A percentile compares a stretch with the other conserved stretches of the same genome.
Evolutionary conservation across 1,139 yeast species (phyloP).

Genomic region (Diutina pseudorugosa): DNA sequence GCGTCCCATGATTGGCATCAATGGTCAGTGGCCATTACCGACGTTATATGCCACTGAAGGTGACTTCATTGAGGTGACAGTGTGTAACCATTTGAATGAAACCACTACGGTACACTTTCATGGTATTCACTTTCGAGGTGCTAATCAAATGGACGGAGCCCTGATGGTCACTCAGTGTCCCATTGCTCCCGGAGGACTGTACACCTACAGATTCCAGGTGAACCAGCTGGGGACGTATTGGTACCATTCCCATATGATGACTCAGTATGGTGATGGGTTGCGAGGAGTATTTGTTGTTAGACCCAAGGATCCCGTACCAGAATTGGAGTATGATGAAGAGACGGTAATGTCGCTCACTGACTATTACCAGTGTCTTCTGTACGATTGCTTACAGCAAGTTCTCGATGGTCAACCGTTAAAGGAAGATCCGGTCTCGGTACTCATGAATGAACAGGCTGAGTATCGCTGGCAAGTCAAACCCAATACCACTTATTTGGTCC

Average conservation of each 20-base stretch:
- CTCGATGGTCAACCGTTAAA: neutral
- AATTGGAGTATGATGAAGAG: constrained; percentile 9
- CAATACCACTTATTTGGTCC: neutral
- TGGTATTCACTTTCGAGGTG: neutral
- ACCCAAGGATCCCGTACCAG: constrained; percentile 17
- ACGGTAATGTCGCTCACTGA: neutral
- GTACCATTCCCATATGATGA: neutral
- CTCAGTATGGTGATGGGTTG: constrained; percentile 3
- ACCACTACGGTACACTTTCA: neutral
- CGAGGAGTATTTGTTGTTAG: neutral
- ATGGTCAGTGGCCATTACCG: neutral
- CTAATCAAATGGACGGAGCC: neutral
- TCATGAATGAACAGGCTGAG: neutral
- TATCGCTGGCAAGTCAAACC: neutral
- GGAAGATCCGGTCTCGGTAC: neutral
- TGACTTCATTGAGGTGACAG: neutral
- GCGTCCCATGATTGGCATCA: neutral
- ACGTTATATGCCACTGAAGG: neutral
- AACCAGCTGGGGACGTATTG: constrained; percentile 2
- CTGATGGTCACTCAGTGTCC: constrained; percentile 3
- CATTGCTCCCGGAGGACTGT: neutral
- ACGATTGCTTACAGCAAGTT: neutral
- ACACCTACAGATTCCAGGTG: neutral
- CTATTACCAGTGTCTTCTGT: neutral
- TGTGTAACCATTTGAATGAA: neutral